These are phyloP conservation scores for Debaryomyces prosopidis DNA, from an alignment of 805 yeast genomes.

Conservation along the genomic window DNA sequence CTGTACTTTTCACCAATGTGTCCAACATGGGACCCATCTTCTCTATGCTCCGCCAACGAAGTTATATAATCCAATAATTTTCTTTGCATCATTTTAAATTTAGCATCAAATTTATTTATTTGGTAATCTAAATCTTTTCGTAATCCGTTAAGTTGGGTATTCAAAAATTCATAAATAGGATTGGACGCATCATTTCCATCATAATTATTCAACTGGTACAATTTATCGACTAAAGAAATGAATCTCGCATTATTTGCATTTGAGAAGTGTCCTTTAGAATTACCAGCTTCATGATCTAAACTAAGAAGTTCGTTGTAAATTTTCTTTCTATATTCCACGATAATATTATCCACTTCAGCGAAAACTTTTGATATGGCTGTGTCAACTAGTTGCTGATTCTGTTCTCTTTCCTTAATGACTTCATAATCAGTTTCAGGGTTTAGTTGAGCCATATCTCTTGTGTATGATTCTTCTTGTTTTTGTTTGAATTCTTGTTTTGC, in stretches of 20 bases:
- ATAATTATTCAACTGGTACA: slow-evolving; percentile 30
- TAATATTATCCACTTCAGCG: slow-evolving; percentile 32
- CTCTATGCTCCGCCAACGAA: slow-evolving; percentile 30
- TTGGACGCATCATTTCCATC: slow-evolving; percentile 15
- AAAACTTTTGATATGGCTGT: slow-evolving; percentile 32
- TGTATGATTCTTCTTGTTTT: slow-evolving; percentile 8
- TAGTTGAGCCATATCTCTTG: slow-evolving; percentile 8
- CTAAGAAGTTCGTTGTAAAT: slow-evolving; percentile 38
- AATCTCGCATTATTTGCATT: slow-evolving; percentile 27
- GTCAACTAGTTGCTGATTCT: slow-evolving; percentile 23
- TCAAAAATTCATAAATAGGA: slow-evolving; percentile 38
- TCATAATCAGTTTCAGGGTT: slow-evolving; percentile 12
- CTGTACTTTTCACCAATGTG: slow-evolving; percentile 41
- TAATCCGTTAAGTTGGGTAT: slow-evolving; percentile 30
- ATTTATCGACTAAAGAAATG: slow-evolving; percentile 38
- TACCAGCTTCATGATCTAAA: slow-evolving; percentile 35
- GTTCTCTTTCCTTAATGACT: slow-evolving; percentile 16
- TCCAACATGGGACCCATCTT: slow-evolving; percentile 35
- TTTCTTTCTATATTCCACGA: slow-evolving; percentile 33
- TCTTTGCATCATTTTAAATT: slow-evolving; percentile 37
- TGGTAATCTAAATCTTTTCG: slow-evolving; percentile 37
- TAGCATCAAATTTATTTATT: slow-evolving; percentile 33
- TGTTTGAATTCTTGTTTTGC: slow-evolving; percentile 21
- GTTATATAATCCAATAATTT: slow-evolving; percentile 36
- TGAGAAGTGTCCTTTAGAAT: slow-evolving; percentile 3